Base-by-base conservation (phyloP, 495 filamentous ascomycete genomes). In the Xanthoparmelia taractica region DNA sequence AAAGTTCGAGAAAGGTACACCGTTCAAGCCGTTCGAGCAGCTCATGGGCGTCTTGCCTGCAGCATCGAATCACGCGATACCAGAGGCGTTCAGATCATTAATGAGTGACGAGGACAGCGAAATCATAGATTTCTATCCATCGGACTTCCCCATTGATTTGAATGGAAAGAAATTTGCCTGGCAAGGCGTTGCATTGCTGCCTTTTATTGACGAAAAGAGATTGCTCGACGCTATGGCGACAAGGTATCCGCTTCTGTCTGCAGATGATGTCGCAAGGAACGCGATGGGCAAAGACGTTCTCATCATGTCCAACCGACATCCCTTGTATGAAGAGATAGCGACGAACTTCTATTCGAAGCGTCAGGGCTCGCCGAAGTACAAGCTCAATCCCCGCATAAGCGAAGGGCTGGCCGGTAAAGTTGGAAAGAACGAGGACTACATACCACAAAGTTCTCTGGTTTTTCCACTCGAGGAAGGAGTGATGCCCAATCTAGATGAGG, bases 91-190 rank as follows among this genome's bases (percentile, higher is more conserved):
- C 76, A 89, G 95, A 69, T 76, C 82, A 43, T 78, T 99, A 23
- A 99, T 99, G 94, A 88, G 84, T 20, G 77, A 93, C 7, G 78
- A 85, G 23, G 83, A 96, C 41, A 95, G 90, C 71, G 86, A 91
- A 60, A 99, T 99, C 63, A 87, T 94, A 59, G 93, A 99, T 67
- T 99, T 97, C 75, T 99, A 99, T 68, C 95, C 95, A 0, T 89
- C 91, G 68, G 90, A 96, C 47, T 99, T 99, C 71, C 82, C 86
- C 5, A 80, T 96, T 60, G 94, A 99, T 71, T 75, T 97, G 60
- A 97, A 99, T 63, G 94, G 94, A 63, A 97, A 97, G 79, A 99
- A 97, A 71, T 95, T 96, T 74, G 89, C 91, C 3, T 99, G 94
- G 94, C 93, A 99, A 70, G 94, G 94, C 66, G 91, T 97, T 48